Conservation (phyloP, 805 yeast species). For the Kregervanrija pseudodelftensis region DNA sequence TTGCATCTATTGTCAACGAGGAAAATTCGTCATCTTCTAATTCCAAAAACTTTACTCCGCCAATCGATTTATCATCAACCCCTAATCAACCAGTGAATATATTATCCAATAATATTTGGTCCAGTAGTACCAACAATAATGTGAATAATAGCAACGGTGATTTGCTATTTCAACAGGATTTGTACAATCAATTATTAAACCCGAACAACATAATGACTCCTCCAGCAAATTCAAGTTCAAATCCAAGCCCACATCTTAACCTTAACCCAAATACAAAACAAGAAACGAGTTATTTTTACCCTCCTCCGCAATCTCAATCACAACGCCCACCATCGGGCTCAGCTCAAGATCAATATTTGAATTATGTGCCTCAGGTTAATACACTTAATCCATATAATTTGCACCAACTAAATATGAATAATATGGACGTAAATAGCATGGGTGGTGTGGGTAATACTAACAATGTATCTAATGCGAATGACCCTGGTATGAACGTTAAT, state of each 20-base stretch:
- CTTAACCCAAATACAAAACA: background rate
- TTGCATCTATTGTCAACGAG: slow-evolving; percentile 9
- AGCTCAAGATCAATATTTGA: background rate
- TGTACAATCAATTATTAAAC: slow-evolving; percentile 5
- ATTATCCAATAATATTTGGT: slow-evolving; percentile 1
- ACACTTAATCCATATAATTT: slow-evolving; percentile 2
- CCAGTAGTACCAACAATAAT: background rate
- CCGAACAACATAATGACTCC: slow-evolving; percentile 1
- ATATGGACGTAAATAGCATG: background rate
- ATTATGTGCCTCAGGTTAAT: background rate
- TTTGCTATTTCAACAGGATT: background rate
- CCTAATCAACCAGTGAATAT: background rate
- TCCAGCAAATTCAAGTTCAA: background rate
- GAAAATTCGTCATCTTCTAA: background rate
- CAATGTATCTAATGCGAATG: background rate
- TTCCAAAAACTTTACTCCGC: background rate
- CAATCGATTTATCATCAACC: background rate
- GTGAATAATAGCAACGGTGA: background rate
- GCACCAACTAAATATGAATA: background rate
- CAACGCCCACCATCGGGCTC: too few species aligned
- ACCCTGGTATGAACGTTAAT: background rate
- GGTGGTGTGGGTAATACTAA: background rate
- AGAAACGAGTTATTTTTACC: too few species aligned
- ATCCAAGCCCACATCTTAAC: background rate
- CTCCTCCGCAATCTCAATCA: too few species aligned